Percentiles rank a stretch among this genome's conserved stretches.
phyloP scores from a whole-genome alignment of 2,329 filamentous ascomycete genomes.

The Trichophyton schoenleinii region DNA sequence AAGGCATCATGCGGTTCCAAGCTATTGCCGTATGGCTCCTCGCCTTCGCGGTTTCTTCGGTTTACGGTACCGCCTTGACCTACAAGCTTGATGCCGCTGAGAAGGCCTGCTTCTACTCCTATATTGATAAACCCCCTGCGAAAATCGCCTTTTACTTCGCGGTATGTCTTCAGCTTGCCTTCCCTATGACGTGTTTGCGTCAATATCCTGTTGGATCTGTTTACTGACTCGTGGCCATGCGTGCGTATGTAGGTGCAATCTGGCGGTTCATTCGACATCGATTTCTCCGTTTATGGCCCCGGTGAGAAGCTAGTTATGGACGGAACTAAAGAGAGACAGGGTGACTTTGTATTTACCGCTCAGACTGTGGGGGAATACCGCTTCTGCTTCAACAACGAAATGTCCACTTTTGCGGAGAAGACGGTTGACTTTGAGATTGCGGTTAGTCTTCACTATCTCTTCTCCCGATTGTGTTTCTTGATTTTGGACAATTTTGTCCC shows the following conservation, averaged over 20 bases:
- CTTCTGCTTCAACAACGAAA: conserved; percentile 98
- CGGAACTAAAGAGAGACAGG: conserved; percentile 83
- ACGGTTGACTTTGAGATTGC: conserved; percentile 96
- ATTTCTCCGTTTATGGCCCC: conserved; percentile 78
- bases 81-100: conserved; percentile 86
- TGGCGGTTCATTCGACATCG: conserved; percentile 92
- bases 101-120: conserved; percentile 87
- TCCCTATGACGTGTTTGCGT: background rate
- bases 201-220: background rate
- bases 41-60: conserved; percentile 56
- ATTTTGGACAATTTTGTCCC: background rate
- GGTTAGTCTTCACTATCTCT: conserved; percentile 40
- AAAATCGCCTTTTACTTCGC: conserved; percentile 99
- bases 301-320: conserved; percentile 68
- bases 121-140: conserved; percentile 61
- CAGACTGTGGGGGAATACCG: conserved; percentile 78
- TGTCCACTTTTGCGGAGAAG: conserved; percentile 97
- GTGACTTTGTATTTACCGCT: conserved; percentile 95
- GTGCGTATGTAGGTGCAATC: conserved; percentile 66
- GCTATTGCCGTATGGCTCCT: conserved; percentile 54
- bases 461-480: background rate
- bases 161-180: conserved; percentile 41
- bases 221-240: background rate
- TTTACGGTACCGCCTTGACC: conserved; percentile 79
- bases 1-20: conserved; percentile 49